phyloP scores from a whole-genome alignment of 2,329 filamentous ascomycete genomes.

The Fusarium sarcochroum region DNA sequence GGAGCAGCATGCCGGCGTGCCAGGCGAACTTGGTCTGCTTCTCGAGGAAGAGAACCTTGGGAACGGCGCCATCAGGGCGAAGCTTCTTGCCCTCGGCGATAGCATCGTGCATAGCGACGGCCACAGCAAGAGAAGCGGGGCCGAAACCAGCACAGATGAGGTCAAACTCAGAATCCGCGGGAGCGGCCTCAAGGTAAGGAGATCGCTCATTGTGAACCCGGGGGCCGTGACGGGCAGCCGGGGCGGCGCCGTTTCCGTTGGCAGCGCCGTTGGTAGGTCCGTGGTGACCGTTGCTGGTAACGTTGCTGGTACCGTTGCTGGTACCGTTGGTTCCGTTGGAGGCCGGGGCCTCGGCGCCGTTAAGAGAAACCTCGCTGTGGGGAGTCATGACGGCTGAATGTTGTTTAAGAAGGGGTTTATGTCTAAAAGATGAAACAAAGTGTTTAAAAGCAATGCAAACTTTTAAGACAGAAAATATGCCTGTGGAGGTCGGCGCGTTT shows the following conservation, averaged over 20 bases:
- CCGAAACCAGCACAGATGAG: constrained; percentile 94
- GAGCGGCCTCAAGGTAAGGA: constrained; percentile 43
- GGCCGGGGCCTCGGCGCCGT: constrained; percentile 45
- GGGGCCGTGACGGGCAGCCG: constrained; percentile 36
- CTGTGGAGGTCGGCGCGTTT: constrained; percentile 11
- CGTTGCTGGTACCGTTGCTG: constrained; percentile 41
- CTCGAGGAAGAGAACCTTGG: constrained; percentile 89
- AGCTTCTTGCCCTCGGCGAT: constrained; percentile 66
- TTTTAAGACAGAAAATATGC: constrained; percentile 23
- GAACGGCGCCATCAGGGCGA: constrained; percentile 60
- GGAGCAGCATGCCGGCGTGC: constrained; percentile 96
- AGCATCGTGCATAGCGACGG: constrained; percentile 89
- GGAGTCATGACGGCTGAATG: constrained; percentile 52
- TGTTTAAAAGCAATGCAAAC: not conserved
- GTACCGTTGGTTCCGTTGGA: constrained; percentile 40
- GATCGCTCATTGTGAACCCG: constrained; percentile 45
- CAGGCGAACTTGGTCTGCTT: constrained; percentile 87
- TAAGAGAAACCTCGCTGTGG: constrained; percentile 53
- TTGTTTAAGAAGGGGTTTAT: constrained; percentile 24
- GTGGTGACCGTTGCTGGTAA: constrained; percentile 19
- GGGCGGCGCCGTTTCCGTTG: constrained; percentile 45
- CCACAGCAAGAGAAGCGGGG: constrained; percentile 89
- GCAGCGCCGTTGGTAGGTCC: constrained; percentile 32
- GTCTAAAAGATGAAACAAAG: constrained; percentile 12
- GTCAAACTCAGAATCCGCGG: constrained; percentile 78